Base-by-base conservation (phyloP, 345 rosid genomes). In the Pugionium cornutum region DNA sequence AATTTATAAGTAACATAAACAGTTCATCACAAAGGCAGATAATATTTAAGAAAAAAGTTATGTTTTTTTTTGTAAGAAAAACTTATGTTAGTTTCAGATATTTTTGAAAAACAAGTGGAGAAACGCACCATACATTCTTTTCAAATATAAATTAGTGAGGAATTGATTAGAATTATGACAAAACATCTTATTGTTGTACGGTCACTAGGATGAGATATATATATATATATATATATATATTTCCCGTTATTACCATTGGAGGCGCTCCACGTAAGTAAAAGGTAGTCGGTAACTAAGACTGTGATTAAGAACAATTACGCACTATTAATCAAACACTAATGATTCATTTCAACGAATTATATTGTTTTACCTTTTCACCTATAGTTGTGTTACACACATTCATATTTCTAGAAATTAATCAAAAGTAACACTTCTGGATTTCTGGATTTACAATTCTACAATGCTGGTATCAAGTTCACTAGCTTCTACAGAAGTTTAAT, bases 261-360 rank as follows among this genome's bases (percentile, higher is more conserved):
- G 29, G 6, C 26, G 37, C 33, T 72, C 76, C 70, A 72, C 66
- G 70, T 72, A 72, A 64, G 54, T 72, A 35, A 57, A 64, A 71
- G 28, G 47, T 32, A 31, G 26, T 4, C 11, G 2, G 45, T 55
- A 58, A 41, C 32, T 72, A 41, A 63, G 51, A 41, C 18, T 51
- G 28, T 42, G 46, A 72, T 72, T 72, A 57, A 54, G 45, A 64
- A 71, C 53, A 64, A 50, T 72, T 64, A 64, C 60, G 9, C 59
- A 65, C 76, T 64, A 64, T 64, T 57, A 57, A 64, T 49, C 49
- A 50, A 57, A 42, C 18, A 18, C 53, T 64, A 64, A 64, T 72
- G 54, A 64, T 64, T 37, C 1, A 6, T 37, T 7, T 37, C 18
- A 18, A 18, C 18, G 18, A 18, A 18, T 18, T 18, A 18, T 18